Evolutionary conservation across 2,329 filamentous ascomycete genomes (phyloP).

Genomic region (Colletotrichum sp.): DNA sequence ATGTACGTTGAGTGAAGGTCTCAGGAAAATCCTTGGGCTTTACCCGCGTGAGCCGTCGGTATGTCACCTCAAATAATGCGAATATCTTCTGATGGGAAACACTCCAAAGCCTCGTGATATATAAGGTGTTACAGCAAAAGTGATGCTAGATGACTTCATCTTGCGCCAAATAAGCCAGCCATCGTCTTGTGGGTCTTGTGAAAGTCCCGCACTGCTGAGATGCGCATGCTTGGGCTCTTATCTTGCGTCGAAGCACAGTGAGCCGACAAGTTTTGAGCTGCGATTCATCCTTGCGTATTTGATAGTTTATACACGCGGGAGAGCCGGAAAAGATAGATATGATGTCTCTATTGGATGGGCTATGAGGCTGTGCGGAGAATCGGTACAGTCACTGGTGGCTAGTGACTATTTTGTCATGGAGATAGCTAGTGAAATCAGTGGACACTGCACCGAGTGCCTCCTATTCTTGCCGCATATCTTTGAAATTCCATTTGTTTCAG

Average conservation of each 20-base stretch:
- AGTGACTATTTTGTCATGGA: neutral
- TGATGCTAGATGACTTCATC: accelerated
- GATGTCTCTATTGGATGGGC: neutral
- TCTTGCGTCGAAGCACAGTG: neutral
- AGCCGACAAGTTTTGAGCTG: neutral
- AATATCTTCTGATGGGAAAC: no score
- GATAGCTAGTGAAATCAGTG: no score
- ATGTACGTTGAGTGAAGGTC: neutral
- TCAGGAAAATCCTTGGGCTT: neutral
- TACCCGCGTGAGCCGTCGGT: neutral
- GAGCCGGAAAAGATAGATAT: neutral
- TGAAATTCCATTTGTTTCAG: neutral
- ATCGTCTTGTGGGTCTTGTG: neutral
- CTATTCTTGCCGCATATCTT: no score
- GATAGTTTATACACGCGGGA: neutral
- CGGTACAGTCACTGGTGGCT: neutral
- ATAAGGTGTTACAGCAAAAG: neutral
- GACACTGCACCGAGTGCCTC: no score
- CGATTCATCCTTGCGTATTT: neutral
- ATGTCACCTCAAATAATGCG: no score
- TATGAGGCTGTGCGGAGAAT: neutral
- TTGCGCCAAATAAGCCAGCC: neutral
- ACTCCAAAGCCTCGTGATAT: no score
- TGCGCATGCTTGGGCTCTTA: neutral
- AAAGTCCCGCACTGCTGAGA: neutral